These are phyloP conservation scores for Penicillium manginii DNA, from an alignment of 495 filamentous ascomycete genomes.

Conservation along the genomic window DNA sequence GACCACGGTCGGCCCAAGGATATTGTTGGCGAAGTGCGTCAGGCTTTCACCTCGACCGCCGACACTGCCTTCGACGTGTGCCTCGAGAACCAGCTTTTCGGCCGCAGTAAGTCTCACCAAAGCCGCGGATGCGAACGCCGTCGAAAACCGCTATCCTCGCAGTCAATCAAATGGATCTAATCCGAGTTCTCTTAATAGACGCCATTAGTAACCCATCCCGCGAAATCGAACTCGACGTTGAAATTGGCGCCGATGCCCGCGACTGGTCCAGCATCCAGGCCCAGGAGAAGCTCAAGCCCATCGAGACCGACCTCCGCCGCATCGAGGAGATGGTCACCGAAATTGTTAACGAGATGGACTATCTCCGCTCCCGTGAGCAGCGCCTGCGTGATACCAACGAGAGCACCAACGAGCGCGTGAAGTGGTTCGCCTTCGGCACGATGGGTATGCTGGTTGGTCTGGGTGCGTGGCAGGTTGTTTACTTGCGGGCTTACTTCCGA, in stretches of 20 bases:
- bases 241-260: conserved; percentile 97
- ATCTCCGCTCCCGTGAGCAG: conserved; percentile 88
- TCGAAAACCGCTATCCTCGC: not conserved
- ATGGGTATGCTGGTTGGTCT: conserved; percentile 91
- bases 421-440: conserved; percentile 96
- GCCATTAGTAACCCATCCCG: conserved; percentile 63
- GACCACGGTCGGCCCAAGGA: conserved; percentile 92
- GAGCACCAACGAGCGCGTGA: conserved; percentile 98
- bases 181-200: conserved; percentile 22
- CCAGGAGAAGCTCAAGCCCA: conserved; percentile 95
- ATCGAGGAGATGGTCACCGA: conserved; percentile 86
- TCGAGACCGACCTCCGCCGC: conserved; percentile 92
- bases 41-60: conserved; percentile 92
- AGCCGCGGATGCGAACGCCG: not conserved
- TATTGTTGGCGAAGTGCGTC: conserved; percentile 86
- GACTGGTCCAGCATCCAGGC: conserved; percentile 98
- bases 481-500: conserved; percentile 96
- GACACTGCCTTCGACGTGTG: conserved; percentile 97
- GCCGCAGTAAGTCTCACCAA: conserved; percentile 57
- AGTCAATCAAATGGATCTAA: not conserved
- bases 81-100: conserved; percentile 81
- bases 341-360: conserved; percentile 87
- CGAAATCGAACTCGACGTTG: conserved; percentile 92
- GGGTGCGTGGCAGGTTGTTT: conserved; percentile 96
- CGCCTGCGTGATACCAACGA: conserved; percentile 98